Evolutionary conservation across 2,329 filamentous ascomycete genomes (phyloP).

Genomic region (Aquanectria penicillioides): DNA sequence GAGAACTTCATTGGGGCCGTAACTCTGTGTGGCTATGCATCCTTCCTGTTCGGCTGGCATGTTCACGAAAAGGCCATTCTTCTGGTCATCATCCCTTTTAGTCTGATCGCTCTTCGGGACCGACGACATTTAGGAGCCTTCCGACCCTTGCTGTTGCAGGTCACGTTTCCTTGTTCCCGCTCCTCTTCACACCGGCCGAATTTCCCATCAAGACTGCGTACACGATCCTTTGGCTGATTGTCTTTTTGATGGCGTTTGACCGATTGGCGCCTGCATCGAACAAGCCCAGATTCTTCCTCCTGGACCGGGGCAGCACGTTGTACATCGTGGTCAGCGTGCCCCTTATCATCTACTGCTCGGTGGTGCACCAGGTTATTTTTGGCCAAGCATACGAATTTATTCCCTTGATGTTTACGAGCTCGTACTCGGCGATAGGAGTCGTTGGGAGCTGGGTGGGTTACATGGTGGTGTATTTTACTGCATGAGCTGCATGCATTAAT

Average conservation of each 20-base stretch:
- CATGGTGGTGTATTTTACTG: conserved; percentile 86
- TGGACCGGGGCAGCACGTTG: conserved; percentile 89
- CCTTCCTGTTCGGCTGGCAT: conserved; percentile 98
- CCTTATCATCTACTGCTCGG: conserved; percentile 86
- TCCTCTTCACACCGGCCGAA: conserved; percentile 91
- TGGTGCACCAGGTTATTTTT: conserved; percentile 86
- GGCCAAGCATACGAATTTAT: conserved; percentile 87
- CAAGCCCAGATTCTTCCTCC: conserved; percentile 83
- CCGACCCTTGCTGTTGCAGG: conserved; percentile 91
- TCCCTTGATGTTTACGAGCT: conserved; percentile 96
- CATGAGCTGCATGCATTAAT: conserved; percentile 44
- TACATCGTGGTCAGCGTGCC: conserved; percentile 93
- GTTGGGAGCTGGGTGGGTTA: conserved; percentile 96
- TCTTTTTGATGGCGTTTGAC: conserved; percentile 89
- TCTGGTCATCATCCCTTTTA: conserved; percentile 94
- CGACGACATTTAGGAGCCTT: conserved; percentile 92
- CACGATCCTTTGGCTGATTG: conserved; percentile 88
- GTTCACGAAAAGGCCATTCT: conserved; percentile 98
- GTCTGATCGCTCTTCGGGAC: conserved; percentile 88
- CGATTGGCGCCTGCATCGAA: conserved; percentile 84
- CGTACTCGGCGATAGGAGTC: conserved; percentile 93
- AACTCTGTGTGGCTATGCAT: conserved; percentile 93
- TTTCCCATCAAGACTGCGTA: conserved; percentile 95
- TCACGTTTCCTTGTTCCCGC: conserved; percentile 93
- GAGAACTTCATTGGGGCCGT: conserved; percentile 89